These are phyloP conservation scores for Claviceps africana DNA, from an alignment of 2,329 filamentous ascomycete genomes.

Conservation along the genomic window DNA sequence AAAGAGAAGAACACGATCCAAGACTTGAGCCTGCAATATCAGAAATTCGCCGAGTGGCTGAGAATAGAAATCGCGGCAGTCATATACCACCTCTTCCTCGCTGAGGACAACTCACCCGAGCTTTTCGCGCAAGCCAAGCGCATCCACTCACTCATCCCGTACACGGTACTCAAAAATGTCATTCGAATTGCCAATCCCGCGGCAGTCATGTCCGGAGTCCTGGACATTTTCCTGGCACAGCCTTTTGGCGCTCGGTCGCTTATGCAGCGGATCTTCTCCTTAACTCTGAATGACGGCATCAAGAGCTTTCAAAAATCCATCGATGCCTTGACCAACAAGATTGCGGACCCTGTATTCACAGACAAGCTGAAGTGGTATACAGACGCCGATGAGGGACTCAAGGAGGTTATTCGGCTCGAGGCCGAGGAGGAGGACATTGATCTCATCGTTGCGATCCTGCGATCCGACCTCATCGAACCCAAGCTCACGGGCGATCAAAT, in stretches of 20 bases:
- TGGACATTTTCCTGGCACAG: conserved; percentile 91
- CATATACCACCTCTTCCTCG: conserved; percentile 91
- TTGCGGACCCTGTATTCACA: conserved; percentile 67
- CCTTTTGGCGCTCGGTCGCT: conserved; percentile 83
- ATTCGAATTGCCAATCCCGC: conserved; percentile 94
- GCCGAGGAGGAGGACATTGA: conserved; percentile 64
- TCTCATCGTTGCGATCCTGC: conserved; percentile 69
- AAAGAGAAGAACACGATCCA: conserved; percentile 75
- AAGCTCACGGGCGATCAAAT: conserved; percentile 62
- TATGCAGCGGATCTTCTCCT: conserved; percentile 85
- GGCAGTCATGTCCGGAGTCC: conserved; percentile 87
- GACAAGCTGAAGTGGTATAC: conserved; percentile 72
- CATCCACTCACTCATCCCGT: conserved; percentile 90
- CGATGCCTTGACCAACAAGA: conserved; percentile 59
- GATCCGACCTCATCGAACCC: conserved; percentile 63
- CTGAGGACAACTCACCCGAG: conserved; percentile 95
- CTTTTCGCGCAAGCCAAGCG: conserved; percentile 86
- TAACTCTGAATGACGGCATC: conserved; percentile 85
- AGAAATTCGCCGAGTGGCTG: conserved; percentile 96
- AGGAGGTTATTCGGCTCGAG: conserved; percentile 59
- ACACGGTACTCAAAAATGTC: conserved; percentile 87
- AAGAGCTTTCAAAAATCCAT: conserved; percentile 75
- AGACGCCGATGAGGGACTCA: conserved; percentile 59
- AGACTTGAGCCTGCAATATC: conserved; percentile 86
- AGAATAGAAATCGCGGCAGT: conserved; percentile 94